A percentile compares a stretch with the other conserved stretches of the same genome.
Evolutionary conservation across 1,284 basidiomycete genomes (phyloP).

Genomic region (Vanrija sp.): DNA sequence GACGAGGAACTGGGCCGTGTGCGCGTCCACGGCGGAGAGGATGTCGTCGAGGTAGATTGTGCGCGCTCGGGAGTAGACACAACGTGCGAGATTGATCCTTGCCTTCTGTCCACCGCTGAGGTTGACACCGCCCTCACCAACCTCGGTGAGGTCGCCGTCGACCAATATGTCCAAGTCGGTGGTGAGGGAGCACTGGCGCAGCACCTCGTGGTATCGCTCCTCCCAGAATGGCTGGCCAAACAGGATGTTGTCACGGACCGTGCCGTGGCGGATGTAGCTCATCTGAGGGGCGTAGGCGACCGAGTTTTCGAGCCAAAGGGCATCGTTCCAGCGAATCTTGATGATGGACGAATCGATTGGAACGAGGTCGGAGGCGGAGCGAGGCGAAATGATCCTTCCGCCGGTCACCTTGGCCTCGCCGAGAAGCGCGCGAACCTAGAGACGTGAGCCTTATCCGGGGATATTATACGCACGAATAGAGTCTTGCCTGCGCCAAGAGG

Average conservation of each 20-base stretch:
- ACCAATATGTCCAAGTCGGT: slow-evolving; percentile 42
- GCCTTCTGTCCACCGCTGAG: slow-evolving; percentile 58
- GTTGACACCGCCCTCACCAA: slow-evolving; percentile 76
- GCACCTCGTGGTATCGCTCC: slow-evolving; percentile 40
- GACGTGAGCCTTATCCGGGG: not conserved
- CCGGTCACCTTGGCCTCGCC: slow-evolving; percentile 35
- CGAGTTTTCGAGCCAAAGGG: slow-evolving; percentile 36
- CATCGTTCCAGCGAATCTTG: slow-evolving; percentile 22
- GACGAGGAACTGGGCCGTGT: slow-evolving; percentile 44
- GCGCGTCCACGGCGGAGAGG: slow-evolving; percentile 48
- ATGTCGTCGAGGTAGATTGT: slow-evolving; percentile 56
- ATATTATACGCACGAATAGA: slow-evolving; percentile 32
- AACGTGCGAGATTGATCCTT: slow-evolving; percentile 73
- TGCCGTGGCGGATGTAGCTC: slow-evolving; percentile 46
- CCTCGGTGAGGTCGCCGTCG: slow-evolving; percentile 59
- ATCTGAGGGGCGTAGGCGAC: slow-evolving; percentile 47
- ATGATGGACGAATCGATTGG: slow-evolving; percentile 20
- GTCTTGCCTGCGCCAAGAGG: slow-evolving; percentile 48
- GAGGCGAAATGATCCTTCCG: slow-evolving; percentile 28
- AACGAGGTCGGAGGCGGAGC: slow-evolving; percentile 26
- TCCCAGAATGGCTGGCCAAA: slow-evolving; percentile 49
- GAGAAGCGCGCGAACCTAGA: slow-evolving; percentile 39
- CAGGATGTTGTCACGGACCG: slow-evolving; percentile 47
- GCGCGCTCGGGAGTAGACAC: slow-evolving; percentile 69
- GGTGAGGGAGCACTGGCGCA: slow-evolving; percentile 38